Evolutionary conservation across 441 rosid genomes (phyloP).

Genomic region (Jatropha podagrica): DNA sequence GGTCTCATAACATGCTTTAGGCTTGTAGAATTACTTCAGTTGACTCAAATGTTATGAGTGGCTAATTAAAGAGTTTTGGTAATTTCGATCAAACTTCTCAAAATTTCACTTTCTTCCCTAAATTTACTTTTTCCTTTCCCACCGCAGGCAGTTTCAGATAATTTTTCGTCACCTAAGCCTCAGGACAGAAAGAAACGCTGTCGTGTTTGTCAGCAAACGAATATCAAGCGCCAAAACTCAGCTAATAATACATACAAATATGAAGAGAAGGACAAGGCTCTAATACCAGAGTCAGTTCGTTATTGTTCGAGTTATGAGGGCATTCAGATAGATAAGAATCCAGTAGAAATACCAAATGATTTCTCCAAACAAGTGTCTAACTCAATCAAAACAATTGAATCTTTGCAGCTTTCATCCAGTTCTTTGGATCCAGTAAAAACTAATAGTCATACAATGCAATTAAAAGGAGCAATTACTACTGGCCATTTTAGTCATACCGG

Average conservation of each 20-base stretch:
- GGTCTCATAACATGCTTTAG: no score
- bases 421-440: background rate
- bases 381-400: conserved; percentile 37
- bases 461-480: background rate
- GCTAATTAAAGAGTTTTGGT: no score
- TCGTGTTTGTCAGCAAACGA: conserved; percentile 18
- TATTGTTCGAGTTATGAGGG: background rate
- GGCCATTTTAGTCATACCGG: background rate
- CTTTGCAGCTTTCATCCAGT: conserved; percentile 35
- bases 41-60: no score
- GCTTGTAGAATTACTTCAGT: no score
- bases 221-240: conserved; percentile 1
- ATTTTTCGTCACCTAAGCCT: conserved; percentile 9
- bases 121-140: no score
- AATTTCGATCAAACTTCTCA: no score
- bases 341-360: background rate
- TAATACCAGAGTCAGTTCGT: background rate
- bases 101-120: no score
- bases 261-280: background rate
- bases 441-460: background rate
- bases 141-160: conserved; percentile 12
- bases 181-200: conserved; percentile 20
- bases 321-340: background rate
- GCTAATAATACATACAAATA: background rate
- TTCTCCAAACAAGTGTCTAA: conserved; percentile 34